Evolutionary conservation across 768 basidiomycete genomes (phyloP).

Genomic region (Sporobolomyces roseus): DNA sequence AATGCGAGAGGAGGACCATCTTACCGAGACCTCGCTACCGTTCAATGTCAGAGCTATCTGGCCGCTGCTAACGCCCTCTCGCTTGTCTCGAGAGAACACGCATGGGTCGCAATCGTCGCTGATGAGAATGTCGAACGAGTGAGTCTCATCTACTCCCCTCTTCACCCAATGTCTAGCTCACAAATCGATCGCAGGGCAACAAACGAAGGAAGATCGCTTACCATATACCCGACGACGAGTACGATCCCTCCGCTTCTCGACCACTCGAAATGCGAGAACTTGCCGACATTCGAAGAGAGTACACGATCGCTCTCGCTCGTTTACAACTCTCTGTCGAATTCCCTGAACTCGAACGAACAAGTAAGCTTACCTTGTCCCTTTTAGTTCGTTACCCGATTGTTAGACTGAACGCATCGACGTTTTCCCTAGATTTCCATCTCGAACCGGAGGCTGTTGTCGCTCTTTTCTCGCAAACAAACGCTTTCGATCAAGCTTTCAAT

Average conservation of each 20-base stretch:
- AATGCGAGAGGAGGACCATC: slow-evolving; percentile 48
- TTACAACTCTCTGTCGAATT: slow-evolving; percentile 69
- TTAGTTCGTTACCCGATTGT: neutral
- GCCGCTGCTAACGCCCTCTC: slow-evolving; percentile 85
- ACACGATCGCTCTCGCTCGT: slow-evolving; percentile 70
- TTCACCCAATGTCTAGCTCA: neutral
- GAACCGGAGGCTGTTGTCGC: slow-evolving; percentile 61
- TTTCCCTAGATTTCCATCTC: slow-evolving; percentile 45
- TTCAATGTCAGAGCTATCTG: slow-evolving; percentile 67
- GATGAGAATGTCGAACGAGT: slow-evolving; percentile 26
- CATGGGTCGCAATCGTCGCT: slow-evolving; percentile 63
- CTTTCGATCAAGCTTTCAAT: slow-evolving; percentile 73
- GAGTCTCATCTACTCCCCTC: neutral
- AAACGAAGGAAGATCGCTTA: slow-evolving; percentile 70
- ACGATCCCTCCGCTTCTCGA: slow-evolving; percentile 50
- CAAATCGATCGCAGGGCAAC: slow-evolving; percentile 53
- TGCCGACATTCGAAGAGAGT: slow-evolving; percentile 68
- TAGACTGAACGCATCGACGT: neutral
- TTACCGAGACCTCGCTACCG: slow-evolving; percentile 57
- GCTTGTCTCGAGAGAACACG: slow-evolving; percentile 70
- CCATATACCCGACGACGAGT: slow-evolving; percentile 72
- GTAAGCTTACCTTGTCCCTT: slow-evolving; percentile 53
- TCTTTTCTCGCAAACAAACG: slow-evolving; percentile 69
- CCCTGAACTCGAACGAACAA: slow-evolving; percentile 57
- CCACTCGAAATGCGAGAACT: slow-evolving; percentile 76